Percentiles rank a stretch among this genome's conserved stretches.
phyloP scores from a whole-genome alignment of 768 basidiomycete species.

The Mycena indigotica region DNA sequence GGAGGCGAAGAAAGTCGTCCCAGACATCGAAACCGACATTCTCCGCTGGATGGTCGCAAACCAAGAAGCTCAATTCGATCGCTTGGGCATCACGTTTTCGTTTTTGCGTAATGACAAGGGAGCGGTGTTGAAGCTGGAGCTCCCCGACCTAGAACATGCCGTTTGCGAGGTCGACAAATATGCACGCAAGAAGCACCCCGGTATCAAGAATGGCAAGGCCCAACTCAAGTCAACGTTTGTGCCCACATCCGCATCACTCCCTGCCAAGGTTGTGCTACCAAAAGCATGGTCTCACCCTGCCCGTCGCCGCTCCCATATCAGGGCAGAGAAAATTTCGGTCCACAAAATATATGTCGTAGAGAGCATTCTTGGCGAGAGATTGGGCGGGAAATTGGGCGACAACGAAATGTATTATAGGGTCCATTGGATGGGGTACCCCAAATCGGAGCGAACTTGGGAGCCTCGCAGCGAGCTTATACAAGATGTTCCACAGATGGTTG shows the following conservation, averaged over 20 bases:
- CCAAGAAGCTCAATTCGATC: conserved; percentile 62
- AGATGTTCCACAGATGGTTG: conserved; percentile 51
- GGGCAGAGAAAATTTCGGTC: conserved; percentile 36
- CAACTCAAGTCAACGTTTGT: conserved; percentile 43
- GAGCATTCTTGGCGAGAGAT: conserved; percentile 40
- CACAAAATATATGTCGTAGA: conserved; percentile 49
- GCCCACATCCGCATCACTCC: conserved; percentile 27
- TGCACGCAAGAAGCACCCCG: conserved; percentile 56
- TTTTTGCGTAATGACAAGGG: conserved; percentile 46
- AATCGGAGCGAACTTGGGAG: conserved; percentile 60
- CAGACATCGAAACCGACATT: conserved; percentile 54
- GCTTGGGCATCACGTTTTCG: conserved; percentile 55
- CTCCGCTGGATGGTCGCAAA: conserved; percentile 65
- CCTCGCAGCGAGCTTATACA: conserved; percentile 44
- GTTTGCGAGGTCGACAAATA: conserved; percentile 84
- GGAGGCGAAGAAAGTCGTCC: conserved; percentile 30
- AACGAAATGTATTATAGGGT: conserved; percentile 49
- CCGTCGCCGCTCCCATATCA: conserved; percentile 45
- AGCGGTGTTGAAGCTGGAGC: conserved; percentile 50
- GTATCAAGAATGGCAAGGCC: conserved; percentile 43
- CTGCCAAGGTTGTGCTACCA: conserved; percentile 41
- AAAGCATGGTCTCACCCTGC: conserved; percentile 58
- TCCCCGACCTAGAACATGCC: conserved; percentile 77
- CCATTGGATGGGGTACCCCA: conserved; percentile 55
- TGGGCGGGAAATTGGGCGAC: conserved; percentile 30